Conservation (phyloP, 2,329 filamentous ascomycete species). For the Talaromyces sp. region DNA sequence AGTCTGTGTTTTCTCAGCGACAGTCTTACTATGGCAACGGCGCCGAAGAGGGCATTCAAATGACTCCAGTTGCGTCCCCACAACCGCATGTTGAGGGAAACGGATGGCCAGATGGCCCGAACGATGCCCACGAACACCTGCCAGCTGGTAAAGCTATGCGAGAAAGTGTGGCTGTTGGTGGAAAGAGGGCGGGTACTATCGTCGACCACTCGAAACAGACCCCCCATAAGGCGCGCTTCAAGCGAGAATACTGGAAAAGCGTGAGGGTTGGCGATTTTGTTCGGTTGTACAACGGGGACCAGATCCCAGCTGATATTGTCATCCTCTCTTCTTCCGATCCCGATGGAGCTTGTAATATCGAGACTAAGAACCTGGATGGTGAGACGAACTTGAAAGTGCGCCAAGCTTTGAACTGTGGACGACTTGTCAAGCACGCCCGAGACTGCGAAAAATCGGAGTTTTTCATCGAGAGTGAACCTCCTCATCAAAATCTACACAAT, state of each 20-base stretch:
- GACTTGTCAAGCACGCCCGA: conserved; percentile 75
- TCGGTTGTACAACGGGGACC: conserved; percentile 92
- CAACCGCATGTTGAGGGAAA: conserved; percentile 46
- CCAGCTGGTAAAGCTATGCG: conserved; percentile 28
- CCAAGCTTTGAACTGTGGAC: conserved; percentile 80
- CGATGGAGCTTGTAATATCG: conserved; percentile 92
- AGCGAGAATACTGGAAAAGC: conserved; percentile 91
- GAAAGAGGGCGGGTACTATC: conserved; percentile 58
- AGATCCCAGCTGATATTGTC: conserved; percentile 88
- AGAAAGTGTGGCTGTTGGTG: conserved; percentile 23
- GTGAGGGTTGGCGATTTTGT: conserved; percentile 94
- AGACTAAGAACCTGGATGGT: conserved; percentile 96
- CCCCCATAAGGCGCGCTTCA: conserved; percentile 73
- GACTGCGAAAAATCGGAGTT: conserved; percentile 92
- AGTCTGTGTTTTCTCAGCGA: conserved; percentile 52
- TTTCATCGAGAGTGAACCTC: conserved; percentile 78
- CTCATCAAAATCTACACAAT: conserved; percentile 90
- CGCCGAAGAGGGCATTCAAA: conserved; percentile 67
- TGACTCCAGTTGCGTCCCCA: conserved; percentile 91
- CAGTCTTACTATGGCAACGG: conserved; percentile 45
- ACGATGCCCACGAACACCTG: conserved; percentile 25
- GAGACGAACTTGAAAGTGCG: conserved; percentile 97
- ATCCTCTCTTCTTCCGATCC: conserved; percentile 88
- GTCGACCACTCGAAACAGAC: conserved; percentile 65
- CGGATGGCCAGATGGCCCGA: conserved; percentile 35